Evolutionary conservation across 441 rosid genomes (phyloP), one percentile per base, ranked within the genome.

Genomic region (Raphanus hybrid): DNA sequence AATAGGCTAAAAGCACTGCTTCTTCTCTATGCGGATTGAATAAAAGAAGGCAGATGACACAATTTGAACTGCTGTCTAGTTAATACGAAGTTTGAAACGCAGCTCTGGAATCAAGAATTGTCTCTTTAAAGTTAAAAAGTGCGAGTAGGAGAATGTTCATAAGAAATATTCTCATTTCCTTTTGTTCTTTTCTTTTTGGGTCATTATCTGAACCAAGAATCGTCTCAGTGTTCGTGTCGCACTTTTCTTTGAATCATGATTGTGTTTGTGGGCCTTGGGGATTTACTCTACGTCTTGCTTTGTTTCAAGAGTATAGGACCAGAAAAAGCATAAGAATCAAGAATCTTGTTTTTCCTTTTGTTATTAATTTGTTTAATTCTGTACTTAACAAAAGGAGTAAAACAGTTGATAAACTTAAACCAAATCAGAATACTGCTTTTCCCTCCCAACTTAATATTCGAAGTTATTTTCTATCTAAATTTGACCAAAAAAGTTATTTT

Each of bases 171-270:
- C 74, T 27, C 27, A 8, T 32, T n/a, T 45, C 69, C n/a, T 54
- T 69, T 63, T 64, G 71, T 34, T 48, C 64, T 60, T 20, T 23
- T 61, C 74, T 60, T 64, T 68, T 54, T 41, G 67, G 71, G 75
- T 64, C 71, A 64, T 64, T 64, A n/a, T 70, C 74, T 39, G 39
- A 70, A 34, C 11, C 39, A 54, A 69, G 72, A 69, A 77, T 77
- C 67, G 61, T 70, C 60, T 76, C 74, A 37, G 71, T 70, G 71
- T 64, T 64, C 65, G 80, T 70, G 67, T 70, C 67, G 15, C 67
- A 77, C 75, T 77, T 77, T 77, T 64, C 60, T 77, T 70, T 71
- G 71, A 77, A 77, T 70, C 80, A 57, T 77, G 71, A 70, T 69
- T 76, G 69, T 76, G 20, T 76, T 63, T 77, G 71, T 64, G 71